These are phyloP conservation scores for Favolaschia claudopus DNA, from an alignment of 768 basidiomycete genomes.

Conservation along the genomic window DNA sequence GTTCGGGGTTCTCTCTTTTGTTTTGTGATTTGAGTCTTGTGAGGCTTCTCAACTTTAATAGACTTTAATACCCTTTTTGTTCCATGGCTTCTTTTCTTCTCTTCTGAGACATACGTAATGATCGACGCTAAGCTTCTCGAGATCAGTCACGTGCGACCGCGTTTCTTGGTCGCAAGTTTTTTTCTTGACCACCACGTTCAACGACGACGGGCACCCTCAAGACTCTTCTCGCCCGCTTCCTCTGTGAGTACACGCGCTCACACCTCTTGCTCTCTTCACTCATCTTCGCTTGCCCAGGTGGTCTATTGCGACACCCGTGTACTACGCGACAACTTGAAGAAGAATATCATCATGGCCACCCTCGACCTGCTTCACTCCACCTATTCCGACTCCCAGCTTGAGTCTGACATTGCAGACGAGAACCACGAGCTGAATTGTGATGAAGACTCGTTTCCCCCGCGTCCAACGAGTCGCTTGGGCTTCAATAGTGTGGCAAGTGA, in stretches of 20 bases:
- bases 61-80: too few species aligned
- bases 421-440: slow-evolving; percentile 17
- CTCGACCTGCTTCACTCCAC: slow-evolving; percentile 12
- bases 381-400: slow-evolving; percentile 14
- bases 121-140: neutral
- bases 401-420: slow-evolving; percentile 28
- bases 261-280: neutral
- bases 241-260: neutral
- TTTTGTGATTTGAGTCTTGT: too few species aligned
- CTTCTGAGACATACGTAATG: too few species aligned
- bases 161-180: neutral
- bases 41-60: too few species aligned
- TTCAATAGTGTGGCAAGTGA: slow-evolving; percentile 40
- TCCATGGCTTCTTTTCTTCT: too few species aligned
- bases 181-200: neutral
- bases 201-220: neutral
- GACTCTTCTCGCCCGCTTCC: neutral
- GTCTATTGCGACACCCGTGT: slow-evolving; percentile 10
- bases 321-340: neutral
- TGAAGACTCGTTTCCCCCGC: slow-evolving; percentile 43
- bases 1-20: neutral
- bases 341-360: slow-evolving; percentile 10
- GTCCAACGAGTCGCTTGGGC: slow-evolving; percentile 58
- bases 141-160: neutral
- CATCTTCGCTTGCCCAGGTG: slow-evolving; percentile 8